Evolutionary conservation across 192 early-diverging fungal genomes (phyloP).

Genomic region (Coemansia biformis): DNA sequence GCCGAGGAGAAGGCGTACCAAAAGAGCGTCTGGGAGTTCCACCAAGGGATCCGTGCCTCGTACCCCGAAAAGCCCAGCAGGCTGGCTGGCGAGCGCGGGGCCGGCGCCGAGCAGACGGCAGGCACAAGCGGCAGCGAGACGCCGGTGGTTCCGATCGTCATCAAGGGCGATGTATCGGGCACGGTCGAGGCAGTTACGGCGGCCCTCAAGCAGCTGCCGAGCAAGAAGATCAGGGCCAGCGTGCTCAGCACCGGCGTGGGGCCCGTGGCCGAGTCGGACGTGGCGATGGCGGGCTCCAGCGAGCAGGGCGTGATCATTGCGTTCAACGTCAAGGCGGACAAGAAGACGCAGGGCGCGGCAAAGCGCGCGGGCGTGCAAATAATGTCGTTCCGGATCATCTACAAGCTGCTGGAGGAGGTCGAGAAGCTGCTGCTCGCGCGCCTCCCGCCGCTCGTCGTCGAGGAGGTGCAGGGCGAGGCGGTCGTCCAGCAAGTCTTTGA

Average conservation of each 20-base stretch:
- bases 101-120: not conserved
- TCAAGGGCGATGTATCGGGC: slow-evolving; percentile 83
- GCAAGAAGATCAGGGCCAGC: slow-evolving; percentile 66
- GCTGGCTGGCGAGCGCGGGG: slow-evolving; percentile 12
- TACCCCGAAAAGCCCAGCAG: slow-evolving; percentile 50
- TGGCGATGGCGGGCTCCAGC: slow-evolving; percentile 61
- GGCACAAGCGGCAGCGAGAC: not conserved
- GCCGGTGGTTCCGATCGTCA: slow-evolving; percentile 30
- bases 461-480: slow-evolving; percentile 84
- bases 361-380: slow-evolving; percentile 60
- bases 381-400: slow-evolving; percentile 77
- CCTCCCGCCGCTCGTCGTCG: slow-evolving; percentile 72
- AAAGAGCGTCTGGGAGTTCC: slow-evolving; percentile 61
- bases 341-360: slow-evolving; percentile 60
- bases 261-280: slow-evolving; percentile 78
- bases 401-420: slow-evolving; percentile 87
- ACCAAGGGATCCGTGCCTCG: slow-evolving; percentile 55
- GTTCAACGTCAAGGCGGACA: slow-evolving; percentile 85
- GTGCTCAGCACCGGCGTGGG: slow-evolving; percentile 82
- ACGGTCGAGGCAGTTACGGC: slow-evolving; percentile 83
- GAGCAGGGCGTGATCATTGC: slow-evolving; percentile 65
- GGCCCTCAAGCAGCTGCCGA: slow-evolving; percentile 69
- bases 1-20: slow-evolving; percentile 50
- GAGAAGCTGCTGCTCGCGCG: slow-evolving; percentile 69
- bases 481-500: slow-evolving; percentile 77